phyloP scores from a whole-genome alignment of 2,329 filamentous ascomycete genomes.

The Monosporascus ibericus region DNA sequence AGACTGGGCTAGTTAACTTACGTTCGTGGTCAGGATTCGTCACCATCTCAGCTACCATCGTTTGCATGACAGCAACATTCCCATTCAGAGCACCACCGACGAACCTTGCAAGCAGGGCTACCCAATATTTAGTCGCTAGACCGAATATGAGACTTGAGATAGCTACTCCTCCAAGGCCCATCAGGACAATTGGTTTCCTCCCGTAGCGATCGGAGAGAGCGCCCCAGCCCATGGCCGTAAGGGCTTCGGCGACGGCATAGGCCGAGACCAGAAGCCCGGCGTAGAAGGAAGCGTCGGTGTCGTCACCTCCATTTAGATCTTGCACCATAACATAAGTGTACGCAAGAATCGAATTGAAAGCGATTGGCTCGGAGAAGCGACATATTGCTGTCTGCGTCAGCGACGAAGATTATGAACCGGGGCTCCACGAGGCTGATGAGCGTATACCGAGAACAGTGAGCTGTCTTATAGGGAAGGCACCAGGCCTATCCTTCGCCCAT shows the following conservation, averaged over 20 bases:
- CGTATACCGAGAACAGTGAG: constrained; percentile 34
- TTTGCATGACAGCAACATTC: constrained; percentile 35
- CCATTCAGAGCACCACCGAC: constrained; percentile 34
- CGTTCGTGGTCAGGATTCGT: constrained; percentile 35
- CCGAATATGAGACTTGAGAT: constrained; percentile 36
- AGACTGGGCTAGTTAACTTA: constrained; percentile 7
- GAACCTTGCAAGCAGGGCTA: constrained; percentile 34
- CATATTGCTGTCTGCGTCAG: constrained; percentile 31
- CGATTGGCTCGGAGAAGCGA: constrained; percentile 39
- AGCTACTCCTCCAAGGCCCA: constrained; percentile 30
- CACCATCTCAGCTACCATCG: constrained; percentile 37
- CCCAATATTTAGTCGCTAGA: constrained; percentile 34
- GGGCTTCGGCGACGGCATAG: constrained; percentile 36
- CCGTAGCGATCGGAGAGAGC: constrained; percentile 34
- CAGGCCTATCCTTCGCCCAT: neutral
- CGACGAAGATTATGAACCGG: neutral
- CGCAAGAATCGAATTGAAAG: constrained; percentile 38
- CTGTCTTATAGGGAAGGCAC: constrained; percentile 37
- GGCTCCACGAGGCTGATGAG: neutral
- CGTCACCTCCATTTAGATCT: constrained; percentile 31
- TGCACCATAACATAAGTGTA: constrained; percentile 37
- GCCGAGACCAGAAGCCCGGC: constrained; percentile 41
- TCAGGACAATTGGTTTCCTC: constrained; percentile 29
- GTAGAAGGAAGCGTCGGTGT: constrained; percentile 39
- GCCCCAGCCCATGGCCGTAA: constrained; percentile 37